These are phyloP conservation scores for Scheffersomyces stipitis DNA, from an alignment of 805 yeast species.

Conservation along the genomic window DNA sequence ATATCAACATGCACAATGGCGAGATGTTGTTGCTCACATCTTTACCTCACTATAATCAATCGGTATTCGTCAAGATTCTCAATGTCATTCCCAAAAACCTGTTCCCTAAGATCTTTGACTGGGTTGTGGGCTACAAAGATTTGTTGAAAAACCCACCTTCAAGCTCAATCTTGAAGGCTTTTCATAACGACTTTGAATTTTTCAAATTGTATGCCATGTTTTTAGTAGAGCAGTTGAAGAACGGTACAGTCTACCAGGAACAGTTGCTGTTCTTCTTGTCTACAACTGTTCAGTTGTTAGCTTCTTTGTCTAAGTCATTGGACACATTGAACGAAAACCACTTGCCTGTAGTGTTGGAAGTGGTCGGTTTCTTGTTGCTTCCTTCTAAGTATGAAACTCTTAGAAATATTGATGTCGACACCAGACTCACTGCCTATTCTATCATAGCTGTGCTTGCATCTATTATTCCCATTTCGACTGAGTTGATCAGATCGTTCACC, in stretches of 20 bases:
- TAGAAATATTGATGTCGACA: slow-evolving; percentile 41
- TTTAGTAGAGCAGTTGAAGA: slow-evolving; percentile 47
- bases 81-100: slow-evolving; percentile 59
- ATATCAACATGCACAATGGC: slow-evolving; percentile 76
- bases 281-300: slow-evolving; percentile 63
- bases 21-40: slow-evolving; percentile 71
- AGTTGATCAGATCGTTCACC: slow-evolving; percentile 31
- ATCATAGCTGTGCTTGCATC: slow-evolving; percentile 74
- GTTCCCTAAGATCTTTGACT: slow-evolving; percentile 77
- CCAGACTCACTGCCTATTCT: slow-evolving; percentile 82
- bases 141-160: slow-evolving; percentile 63
- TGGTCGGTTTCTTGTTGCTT: slow-evolving; percentile 52
- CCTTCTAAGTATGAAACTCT: slow-evolving; percentile 31
- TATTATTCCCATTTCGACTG: slow-evolving; percentile 56
- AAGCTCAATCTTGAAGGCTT: slow-evolving; percentile 67
- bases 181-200: slow-evolving; percentile 64
- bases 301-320: slow-evolving; percentile 53
- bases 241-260: slow-evolving; percentile 59
- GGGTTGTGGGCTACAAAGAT: slow-evolving; percentile 69
- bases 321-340: slow-evolving; percentile 45
- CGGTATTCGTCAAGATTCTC: slow-evolving; percentile 73
- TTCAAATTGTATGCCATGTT: slow-evolving; percentile 65
- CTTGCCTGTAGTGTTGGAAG: slow-evolving; percentile 59
- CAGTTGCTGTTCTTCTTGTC: slow-evolving; percentile 81
- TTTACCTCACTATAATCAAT: slow-evolving; percentile 76